Percentiles rank a stretch among this genome's conserved stretches.
Conservation (phyloP, 139 green algal genomes). For the Chlorella sp. region DNA sequence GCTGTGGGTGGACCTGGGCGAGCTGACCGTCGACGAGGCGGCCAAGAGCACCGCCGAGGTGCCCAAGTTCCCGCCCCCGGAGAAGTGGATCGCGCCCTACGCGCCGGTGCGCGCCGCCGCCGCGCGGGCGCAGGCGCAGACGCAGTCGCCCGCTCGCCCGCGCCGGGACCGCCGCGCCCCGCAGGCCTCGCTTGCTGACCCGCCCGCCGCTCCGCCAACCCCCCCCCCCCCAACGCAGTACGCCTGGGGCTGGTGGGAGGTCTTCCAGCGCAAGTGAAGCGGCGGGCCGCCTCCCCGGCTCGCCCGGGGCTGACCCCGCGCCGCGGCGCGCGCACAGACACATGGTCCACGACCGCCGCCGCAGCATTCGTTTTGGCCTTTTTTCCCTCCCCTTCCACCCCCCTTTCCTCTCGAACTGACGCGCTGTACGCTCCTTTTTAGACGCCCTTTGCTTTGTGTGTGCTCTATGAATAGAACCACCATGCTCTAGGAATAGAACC, state of each 20-base stretch:
- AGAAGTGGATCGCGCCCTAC: slow-evolving; percentile 88
- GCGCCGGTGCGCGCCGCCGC: too few species aligned
- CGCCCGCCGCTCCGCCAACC: too few species aligned
- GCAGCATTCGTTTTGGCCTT: neutral
- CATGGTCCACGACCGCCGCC: neutral
- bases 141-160: too few species aligned
- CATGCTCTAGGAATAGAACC: too few species aligned
- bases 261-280: slow-evolving; percentile 41
- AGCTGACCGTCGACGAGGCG: slow-evolving; percentile 57
- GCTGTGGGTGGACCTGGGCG: slow-evolving; percentile 71
- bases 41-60: slow-evolving; percentile 56
- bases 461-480: too few species aligned
- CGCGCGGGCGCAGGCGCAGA: too few species aligned
- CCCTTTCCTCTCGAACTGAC: too few species aligned
- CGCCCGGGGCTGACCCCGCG: neutral
- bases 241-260: slow-evolving; percentile 55
- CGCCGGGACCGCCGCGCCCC: too few species aligned
- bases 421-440: too few species aligned
- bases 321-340: neutral
- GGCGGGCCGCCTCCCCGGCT: neutral
- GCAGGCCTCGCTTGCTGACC: too few species aligned
- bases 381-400: neutral
- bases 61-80: slow-evolving; percentile 67
- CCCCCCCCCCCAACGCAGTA: too few species aligned
- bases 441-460: too few species aligned